phyloP scores from a whole-genome alignment of 2,329 filamentous ascomycete species.

The Xylariaceae sp. region DNA sequence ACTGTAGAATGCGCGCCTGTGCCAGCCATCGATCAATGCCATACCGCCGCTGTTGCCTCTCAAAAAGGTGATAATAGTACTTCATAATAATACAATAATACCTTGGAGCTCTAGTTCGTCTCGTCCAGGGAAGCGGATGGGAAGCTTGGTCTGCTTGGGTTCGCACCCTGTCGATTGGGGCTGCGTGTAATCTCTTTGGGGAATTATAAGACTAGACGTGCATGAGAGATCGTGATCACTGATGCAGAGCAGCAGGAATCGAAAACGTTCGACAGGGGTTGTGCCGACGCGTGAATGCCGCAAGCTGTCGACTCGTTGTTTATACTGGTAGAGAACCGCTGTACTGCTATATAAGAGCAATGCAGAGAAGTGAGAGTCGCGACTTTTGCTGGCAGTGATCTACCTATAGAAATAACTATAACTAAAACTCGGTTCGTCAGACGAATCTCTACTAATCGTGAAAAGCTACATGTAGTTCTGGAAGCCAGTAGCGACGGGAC shows the following conservation, averaged over 20 bases:
- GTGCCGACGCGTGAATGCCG: neutral
- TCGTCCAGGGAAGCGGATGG: conserved; percentile 8
- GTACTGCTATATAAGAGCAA: too few relatives aligned
- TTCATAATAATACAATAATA: too few relatives aligned
- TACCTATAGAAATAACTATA: too few relatives aligned
- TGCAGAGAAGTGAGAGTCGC: too few relatives aligned
- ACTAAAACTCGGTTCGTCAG: too few relatives aligned
- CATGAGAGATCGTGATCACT: conserved; percentile 36
- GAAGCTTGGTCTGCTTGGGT: conserved; percentile 14
- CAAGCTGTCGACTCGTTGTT: neutral
- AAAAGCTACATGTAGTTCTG: too few relatives aligned
- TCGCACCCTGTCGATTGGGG: conserved; percentile 19
- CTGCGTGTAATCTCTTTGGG: conserved; percentile 30
- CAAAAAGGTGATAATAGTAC: conserved; percentile 1
- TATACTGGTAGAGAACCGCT: too few relatives aligned
- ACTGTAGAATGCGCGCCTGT: conserved; percentile 9
- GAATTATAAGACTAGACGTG: conserved; percentile 30
- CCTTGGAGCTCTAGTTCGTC: too few relatives aligned
- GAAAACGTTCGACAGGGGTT: conserved; percentile 12
- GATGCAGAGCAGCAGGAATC: conserved; percentile 27
- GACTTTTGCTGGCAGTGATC: too few relatives aligned
- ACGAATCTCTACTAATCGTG: too few relatives aligned
- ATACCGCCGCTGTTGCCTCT: conserved; percentile 5
- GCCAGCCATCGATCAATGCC: conserved; percentile 10
- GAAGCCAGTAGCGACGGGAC: too few relatives aligned